A percentile compares a stretch with the other conserved stretches of the same genome.
Evolutionary conservation across 208 protist species (phyloP).

Genomic region (Acanthamoeba healyi): DNA sequence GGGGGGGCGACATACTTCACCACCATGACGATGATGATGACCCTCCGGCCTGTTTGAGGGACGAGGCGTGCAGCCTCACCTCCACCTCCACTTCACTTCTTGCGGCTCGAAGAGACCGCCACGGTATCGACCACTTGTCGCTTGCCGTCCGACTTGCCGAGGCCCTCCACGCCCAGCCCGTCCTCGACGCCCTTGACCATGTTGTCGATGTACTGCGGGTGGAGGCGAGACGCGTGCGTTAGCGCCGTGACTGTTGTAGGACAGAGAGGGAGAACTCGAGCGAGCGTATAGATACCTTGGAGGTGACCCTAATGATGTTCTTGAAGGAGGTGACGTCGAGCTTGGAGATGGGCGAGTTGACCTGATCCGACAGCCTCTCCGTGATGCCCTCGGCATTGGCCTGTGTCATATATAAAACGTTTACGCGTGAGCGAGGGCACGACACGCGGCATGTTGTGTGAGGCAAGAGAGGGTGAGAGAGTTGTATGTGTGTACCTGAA

Average conservation of each 20-base stretch:
- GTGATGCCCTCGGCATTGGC: constrained; percentile 72
- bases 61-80: too few species aligned
- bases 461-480: too few species aligned
- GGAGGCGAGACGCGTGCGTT: too few species aligned
- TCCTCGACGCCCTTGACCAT: constrained; percentile 69
- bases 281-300: not conserved
- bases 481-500: constrained; percentile 1
- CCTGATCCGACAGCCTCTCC: constrained; percentile 56
- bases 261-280: too few species aligned
- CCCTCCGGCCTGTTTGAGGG: too few species aligned
- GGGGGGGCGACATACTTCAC: too few species aligned
- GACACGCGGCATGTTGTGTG: too few species aligned
- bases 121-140: too few species aligned
- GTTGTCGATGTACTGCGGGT: constrained; percentile 68
- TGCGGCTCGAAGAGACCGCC: not conserved
- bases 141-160: constrained; percentile 53
- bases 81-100: not conserved
- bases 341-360: constrained; percentile 60
- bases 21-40: too few species aligned
- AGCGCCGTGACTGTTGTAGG: too few species aligned
- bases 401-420: not conserved
- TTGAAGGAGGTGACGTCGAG: constrained; percentile 56
- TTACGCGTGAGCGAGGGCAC: not conserved
- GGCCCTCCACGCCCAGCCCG: constrained; percentile 62
- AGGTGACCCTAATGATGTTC: constrained; percentile 55